These are phyloP conservation scores for Backusella macrospora DNA, from an alignment of 192 early-diverging fungal genomes.

Conservation along the genomic window DNA sequence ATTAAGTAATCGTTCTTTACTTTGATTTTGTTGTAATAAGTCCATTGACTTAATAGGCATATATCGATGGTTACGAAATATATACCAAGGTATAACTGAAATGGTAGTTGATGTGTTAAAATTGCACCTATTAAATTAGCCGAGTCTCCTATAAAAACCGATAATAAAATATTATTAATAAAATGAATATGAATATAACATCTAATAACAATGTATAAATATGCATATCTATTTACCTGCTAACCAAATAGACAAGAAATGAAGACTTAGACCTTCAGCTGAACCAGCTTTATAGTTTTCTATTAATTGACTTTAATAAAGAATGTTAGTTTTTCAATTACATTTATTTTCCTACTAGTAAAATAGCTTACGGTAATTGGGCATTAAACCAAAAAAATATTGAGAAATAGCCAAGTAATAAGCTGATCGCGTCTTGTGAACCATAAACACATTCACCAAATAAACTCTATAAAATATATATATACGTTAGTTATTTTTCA, in stretches of 20 bases:
- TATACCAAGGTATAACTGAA: constrained; percentile 52
- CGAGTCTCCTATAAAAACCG: constrained; percentile 58
- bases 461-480: constrained; percentile 36
- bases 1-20: not conserved
- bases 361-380: constrained; percentile 65
- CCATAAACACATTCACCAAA: constrained; percentile 57
- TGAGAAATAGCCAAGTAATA: constrained; percentile 60
- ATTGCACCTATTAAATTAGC: constrained; percentile 76
- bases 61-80: constrained; percentile 35
- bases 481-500: not conserved
- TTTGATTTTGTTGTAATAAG: constrained; percentile 33
- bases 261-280: constrained; percentile 55
- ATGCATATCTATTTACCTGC: constrained; percentile 43
- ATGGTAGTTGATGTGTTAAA: constrained; percentile 70
- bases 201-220: not conserved
- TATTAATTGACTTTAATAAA: constrained; percentile 47
- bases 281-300: constrained; percentile 56
- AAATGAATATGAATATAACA: not conserved
- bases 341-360: constrained; percentile 4
- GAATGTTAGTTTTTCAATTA: constrained; percentile 1
- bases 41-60: constrained; percentile 29
- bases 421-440: constrained; percentile 43
- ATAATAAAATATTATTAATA: not conserved
- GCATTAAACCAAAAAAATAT: constrained; percentile 74
- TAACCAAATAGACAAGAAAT: constrained; percentile 68